Conservation (phyloP, 2,329 filamentous ascomycete genomes). For the Apiospora saccharicola region DNA sequence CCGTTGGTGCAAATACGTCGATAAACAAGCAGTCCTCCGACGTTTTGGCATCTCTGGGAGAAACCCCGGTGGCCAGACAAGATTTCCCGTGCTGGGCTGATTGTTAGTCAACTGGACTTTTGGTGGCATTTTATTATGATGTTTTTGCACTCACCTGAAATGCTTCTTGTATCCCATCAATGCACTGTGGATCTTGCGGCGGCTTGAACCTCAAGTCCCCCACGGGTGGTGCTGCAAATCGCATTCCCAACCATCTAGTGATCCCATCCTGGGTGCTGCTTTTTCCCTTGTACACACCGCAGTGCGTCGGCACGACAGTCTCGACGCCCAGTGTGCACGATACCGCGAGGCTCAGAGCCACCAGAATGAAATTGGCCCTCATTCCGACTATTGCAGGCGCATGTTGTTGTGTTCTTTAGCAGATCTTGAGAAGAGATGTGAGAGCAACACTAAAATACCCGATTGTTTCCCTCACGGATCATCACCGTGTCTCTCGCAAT, state of each 20-base stretch:
- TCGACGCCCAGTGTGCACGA: background rate
- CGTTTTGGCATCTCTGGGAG: slow-evolving; percentile 29
- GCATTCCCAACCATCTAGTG: slow-evolving; percentile 23
- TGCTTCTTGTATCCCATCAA: background rate
- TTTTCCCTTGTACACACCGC: background rate
- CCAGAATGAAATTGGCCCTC: slow-evolving; percentile 4
- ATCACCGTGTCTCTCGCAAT: background rate
- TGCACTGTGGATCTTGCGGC: slow-evolving; percentile 12
- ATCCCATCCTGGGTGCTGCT: background rate
- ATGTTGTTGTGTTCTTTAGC: background rate
- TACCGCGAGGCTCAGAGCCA: slow-evolving; percentile 6
- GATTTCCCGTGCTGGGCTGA: slow-evolving; percentile 36
- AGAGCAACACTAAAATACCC: background rate
- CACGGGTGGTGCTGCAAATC: slow-evolving; percentile 17
- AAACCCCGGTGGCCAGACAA: slow-evolving; percentile 36
- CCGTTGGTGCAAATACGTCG: slow-evolving; percentile 67
- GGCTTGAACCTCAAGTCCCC: background rate
- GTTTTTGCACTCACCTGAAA: background rate
- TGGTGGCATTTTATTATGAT: background rate
- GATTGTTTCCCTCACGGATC: background rate
- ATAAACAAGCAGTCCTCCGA: slow-evolving; percentile 75
- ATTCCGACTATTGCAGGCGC: background rate
- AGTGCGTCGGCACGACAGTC: background rate
- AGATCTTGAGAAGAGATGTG: too few relatives aligned
- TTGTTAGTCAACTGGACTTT: background rate